Evolutionary conservation across 1,284 basidiomycete species (phyloP), one percentile per base, ranked within the genome.

Genomic region (Peniophora sp.): DNA sequence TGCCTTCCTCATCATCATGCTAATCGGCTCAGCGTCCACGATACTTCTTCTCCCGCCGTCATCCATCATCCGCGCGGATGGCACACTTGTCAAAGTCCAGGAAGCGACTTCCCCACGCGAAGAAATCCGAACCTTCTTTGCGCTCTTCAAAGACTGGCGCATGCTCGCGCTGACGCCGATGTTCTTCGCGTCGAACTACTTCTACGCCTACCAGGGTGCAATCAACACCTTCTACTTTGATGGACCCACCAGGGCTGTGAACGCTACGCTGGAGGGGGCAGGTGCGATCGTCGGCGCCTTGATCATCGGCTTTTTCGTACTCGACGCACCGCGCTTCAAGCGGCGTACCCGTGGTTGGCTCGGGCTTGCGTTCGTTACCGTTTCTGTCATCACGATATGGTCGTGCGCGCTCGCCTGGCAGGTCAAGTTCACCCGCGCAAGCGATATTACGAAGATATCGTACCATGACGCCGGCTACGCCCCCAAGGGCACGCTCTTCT

Each of bases 141-240:
- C 59, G 17, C 64, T 69, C 27, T 57, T 67, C 53, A 71, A 69
- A 55, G 69, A 72, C 59, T 70, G 69, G 58, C 65, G 67, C 50
- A 64, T 71, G 47, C 52, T 70, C 51, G 56, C 67, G 34, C 62
- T 73, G 39, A 57, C 65, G 47, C 71, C 71, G 9, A 68, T 72
- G 64, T 72, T 71, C 64, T 70, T 73, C 62, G 61, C 65, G 9
- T 66, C 68, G 54, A 69, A 67, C 63, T 69, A 68, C 56, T 68
- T 68, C 56, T 69, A 71, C 58, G 68, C 71, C 11, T 73, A 71
- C 63, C 70, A 72, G 57, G 69, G 67, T 47, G 67, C 68, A 12
- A 49, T 72, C 43, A 68, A 67, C 56, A 59, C 61, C 16, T 57
- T 57, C 11, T 59, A 60, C 49, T 72, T 72, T 59, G 69, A 72